A percentile compares a stretch with the other conserved stretches of the same genome.
These are phyloP conservation scores for Saussurea involucrata DNA, from an alignment of 129 eudicot species.

Conservation along the genomic window DNA sequence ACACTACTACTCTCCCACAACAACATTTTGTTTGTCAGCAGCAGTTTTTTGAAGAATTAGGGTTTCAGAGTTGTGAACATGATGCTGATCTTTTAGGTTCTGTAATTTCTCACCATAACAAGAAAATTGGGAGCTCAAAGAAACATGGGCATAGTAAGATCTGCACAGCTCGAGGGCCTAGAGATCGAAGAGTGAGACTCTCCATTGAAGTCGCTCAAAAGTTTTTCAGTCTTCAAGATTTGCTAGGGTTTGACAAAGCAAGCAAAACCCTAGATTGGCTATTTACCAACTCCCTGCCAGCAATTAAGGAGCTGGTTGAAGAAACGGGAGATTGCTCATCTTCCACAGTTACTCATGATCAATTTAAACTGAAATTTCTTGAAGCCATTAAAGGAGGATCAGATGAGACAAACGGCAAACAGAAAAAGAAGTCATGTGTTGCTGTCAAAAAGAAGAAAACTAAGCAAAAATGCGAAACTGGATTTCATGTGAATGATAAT, in stretches of 20 bases:
- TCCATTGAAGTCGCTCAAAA: slow-evolving; percentile 67
- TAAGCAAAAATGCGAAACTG: neutral
- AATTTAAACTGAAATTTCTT: slow-evolving; percentile 8
- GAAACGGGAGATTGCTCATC: slow-evolving; percentile 11
- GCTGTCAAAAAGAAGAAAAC: slow-evolving; percentile 11
- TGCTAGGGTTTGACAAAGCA: slow-evolving; percentile 71
- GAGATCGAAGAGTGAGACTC: slow-evolving; percentile 77
- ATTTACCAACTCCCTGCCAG: slow-evolving; percentile 44
- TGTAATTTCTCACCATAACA: slow-evolving; percentile 7
- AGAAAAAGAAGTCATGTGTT: slow-evolving; percentile 10
- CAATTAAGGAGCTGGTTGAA: slow-evolving; percentile 50
- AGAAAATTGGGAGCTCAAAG: slow-evolving; percentile 13
- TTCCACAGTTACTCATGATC: neutral
- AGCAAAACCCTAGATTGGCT: slow-evolving; percentile 91
- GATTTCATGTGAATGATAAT: slow-evolving; percentile 12
- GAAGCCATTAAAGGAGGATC: slow-evolving; percentile 15
- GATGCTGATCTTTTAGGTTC: slow-evolving; percentile 12
- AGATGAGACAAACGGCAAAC: neutral
- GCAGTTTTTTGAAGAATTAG: neutral
- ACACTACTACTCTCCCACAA: no score
- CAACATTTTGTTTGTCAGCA: slow-evolving; percentile 13
- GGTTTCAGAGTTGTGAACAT: slow-evolving; percentile 13
- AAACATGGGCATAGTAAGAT: slow-evolving; percentile 69
- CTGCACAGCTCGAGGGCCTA: slow-evolving; percentile 55
- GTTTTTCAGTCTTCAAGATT: slow-evolving; percentile 84